Evolutionary conservation across 371 early-diverging fungal genomes (phyloP).

Genomic region (Coemansia linderi): DNA sequence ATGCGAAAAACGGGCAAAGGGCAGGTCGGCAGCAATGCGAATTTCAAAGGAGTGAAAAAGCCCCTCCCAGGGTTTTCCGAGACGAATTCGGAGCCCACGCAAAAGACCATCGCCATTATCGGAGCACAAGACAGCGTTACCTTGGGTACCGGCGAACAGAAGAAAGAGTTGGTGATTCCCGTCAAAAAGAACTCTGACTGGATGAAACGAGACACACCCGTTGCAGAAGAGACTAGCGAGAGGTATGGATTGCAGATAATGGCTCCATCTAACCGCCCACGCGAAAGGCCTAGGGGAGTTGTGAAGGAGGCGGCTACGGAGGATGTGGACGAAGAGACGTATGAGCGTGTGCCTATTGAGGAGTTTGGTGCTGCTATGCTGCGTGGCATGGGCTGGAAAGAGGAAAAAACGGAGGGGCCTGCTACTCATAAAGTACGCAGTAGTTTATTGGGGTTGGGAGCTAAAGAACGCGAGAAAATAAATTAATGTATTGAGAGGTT

Average conservation of each 20-base stretch:
- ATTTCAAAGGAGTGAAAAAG: background rate
- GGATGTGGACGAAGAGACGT: slow-evolving; percentile 74
- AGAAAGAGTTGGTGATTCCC: slow-evolving; percentile 22
- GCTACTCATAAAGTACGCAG: slow-evolving; percentile 4
- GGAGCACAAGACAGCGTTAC: slow-evolving; percentile 18
- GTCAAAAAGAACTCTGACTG: slow-evolving; percentile 21
- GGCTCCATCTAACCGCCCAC: background rate
- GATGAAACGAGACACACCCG: slow-evolving; percentile 3
- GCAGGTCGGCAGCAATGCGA: background rate
- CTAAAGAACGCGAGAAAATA: slow-evolving; percentile 15
- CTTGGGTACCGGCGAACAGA: slow-evolving; percentile 3
- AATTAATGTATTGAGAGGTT: background rate
- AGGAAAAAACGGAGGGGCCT: background rate
- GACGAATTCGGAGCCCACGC: background rate
- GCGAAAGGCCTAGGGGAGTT: background rate
- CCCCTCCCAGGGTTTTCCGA: background rate
- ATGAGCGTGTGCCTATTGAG: slow-evolving; percentile 83
- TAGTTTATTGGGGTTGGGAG: slow-evolving; percentile 38
- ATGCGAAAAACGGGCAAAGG: background rate
- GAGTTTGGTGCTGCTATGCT: slow-evolving; percentile 88
- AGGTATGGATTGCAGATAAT: background rate
- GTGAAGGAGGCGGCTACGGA: slow-evolving; percentile 48
- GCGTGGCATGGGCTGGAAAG: slow-evolving; percentile 93
- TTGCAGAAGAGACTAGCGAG: background rate
- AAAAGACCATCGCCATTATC: background rate